Percentiles rank a stretch among this genome's conserved stretches.
Conservation (phyloP, 2,329 filamentous ascomycete species). For the Phyllosticta paracitricarpa region DNA sequence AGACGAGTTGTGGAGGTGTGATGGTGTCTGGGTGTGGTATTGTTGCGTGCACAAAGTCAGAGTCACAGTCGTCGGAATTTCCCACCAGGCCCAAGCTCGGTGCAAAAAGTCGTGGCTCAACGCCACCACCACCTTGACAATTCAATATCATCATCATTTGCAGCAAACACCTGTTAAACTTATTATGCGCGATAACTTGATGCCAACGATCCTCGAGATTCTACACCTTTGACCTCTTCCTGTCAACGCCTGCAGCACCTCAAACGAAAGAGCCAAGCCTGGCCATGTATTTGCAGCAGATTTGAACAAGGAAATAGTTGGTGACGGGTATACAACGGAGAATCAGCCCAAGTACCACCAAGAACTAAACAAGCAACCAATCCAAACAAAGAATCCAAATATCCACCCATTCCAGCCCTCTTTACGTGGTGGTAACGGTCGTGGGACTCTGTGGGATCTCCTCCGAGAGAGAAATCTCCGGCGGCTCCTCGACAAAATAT, state of each 20-base stretch:
- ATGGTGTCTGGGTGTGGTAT: background rate
- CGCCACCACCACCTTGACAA: too few species aligned
- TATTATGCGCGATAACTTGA: too few species aligned
- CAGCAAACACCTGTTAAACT: too few species aligned
- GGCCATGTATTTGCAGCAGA: background rate
- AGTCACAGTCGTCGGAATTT: background rate
- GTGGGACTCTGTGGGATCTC: slow-evolving; percentile 4
- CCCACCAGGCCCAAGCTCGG: too few species aligned
- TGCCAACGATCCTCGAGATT: too few species aligned
- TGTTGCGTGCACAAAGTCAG: slow-evolving; percentile 3
- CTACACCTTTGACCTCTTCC: background rate
- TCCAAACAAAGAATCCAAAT: slow-evolving; percentile 3
- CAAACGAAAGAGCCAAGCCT: background rate
- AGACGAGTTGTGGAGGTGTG: slow-evolving; percentile 1
- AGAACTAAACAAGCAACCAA: background rate
- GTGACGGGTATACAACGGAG: slow-evolving; percentile 9
- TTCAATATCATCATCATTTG: too few species aligned
- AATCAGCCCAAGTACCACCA: background rate
- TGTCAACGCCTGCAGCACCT: background rate
- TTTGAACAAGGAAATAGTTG: background rate
- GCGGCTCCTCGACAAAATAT: slow-evolving; percentile 16
- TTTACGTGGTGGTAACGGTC: background rate
- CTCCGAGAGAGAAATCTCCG: slow-evolving; percentile 5
- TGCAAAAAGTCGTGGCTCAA: too few species aligned
- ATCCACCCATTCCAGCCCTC: background rate